Base-by-base conservation (phyloP, 2,329 filamentous ascomycete genomes). In the Zarea fungicola region DNA sequence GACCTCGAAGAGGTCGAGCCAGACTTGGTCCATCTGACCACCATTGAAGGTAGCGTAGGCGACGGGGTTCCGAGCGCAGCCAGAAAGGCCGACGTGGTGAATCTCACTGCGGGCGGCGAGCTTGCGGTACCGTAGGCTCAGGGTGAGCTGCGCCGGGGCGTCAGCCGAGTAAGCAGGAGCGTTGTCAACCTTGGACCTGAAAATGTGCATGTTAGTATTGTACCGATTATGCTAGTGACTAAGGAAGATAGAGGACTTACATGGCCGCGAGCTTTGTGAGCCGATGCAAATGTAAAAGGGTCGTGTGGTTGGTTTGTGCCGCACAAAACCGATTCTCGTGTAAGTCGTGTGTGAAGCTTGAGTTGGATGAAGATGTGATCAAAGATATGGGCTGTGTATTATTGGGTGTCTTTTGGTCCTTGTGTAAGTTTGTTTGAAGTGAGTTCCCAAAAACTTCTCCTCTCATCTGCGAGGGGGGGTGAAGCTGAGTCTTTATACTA, bases 1-100 rank as follows among this genome's bases (percentile, higher is more conserved):
- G 21, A 64, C 44, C 36, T 64, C 59, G 45, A 67, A 67, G 16
- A 65, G 56, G 52, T 68, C 65, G 49, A 68, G 61, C 64, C 65
- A 68, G n/a, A 63, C 59, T 19, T 65, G 62, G 28, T 56, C 44
- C 9, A 59, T 56, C 36, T 61, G 60, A 5, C 55, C 58, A 19
- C 60, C 58, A 37, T 56, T 54, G 53, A 62, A 67, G 34, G 60
- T 58, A 14, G 64, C 62, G 18, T 63, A 65, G 22, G 59, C 64
- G 14, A 57, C 39, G 34, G 53, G 46, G 16, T 48, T 21, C 3
- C 56, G 54, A 0, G 57, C 56, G 16, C 53, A 49, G 4, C 57
- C 54, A 2, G 63, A 62, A 41, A 67, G 56, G 42, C 61, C 63
- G 18, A 67, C 61, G 1, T 58, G 57, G 45, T 55, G 56, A 52